Base-by-base conservation (phyloP, 345 rosid genomes). In the Viola odorata region DNA sequence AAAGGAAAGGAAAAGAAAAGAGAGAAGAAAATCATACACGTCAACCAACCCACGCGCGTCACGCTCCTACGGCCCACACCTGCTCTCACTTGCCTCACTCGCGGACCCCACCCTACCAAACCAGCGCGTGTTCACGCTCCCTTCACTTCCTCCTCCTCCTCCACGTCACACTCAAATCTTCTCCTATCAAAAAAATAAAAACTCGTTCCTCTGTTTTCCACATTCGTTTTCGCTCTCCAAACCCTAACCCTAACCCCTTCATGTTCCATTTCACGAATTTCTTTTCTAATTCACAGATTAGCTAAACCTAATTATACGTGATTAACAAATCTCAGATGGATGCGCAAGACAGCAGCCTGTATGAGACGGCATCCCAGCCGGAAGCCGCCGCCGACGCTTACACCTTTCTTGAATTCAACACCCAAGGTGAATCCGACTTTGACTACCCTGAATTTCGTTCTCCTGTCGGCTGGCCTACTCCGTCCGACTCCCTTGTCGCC, bases 371-470 rank as follows among this genome's bases (percentile, higher is more conserved):
- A 50, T 95, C 99, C 67, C 99, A 95, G 77, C 97, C 99, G 16
- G 99, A 88, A 74, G 63, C 95, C 9, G 89, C 70, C 15, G 65
- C 80, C 55, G 97, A 91, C 75, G 99, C 96, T 7, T 94, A 94
- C 73, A 85, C 89, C 48, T 94, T 94, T 68, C 83, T 88, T 66
- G 99, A 94, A 79, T 91, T 94, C 82, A 88, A 88, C 80, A 86
- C 96, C 45, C 96, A 94, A 73, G 97, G 97, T 16, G 99, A 94
- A 74, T 80, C 97, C 59, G 97, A 95, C 64, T 95, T 95, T 67
- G 97, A 95, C 79, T 95, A 85, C 78, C 83, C 88, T 1, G 99
- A 91, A 73, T 95, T 91, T 73, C 83, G 87, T 49, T 86, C 94
- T 42, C 82, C 87, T 45, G 77, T 81, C 50, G 80, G 84, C 5